These are phyloP conservation scores for Barnettozyma hawaiiensis DNA, from an alignment of 1,139 yeast species.

Conservation along the genomic window DNA sequence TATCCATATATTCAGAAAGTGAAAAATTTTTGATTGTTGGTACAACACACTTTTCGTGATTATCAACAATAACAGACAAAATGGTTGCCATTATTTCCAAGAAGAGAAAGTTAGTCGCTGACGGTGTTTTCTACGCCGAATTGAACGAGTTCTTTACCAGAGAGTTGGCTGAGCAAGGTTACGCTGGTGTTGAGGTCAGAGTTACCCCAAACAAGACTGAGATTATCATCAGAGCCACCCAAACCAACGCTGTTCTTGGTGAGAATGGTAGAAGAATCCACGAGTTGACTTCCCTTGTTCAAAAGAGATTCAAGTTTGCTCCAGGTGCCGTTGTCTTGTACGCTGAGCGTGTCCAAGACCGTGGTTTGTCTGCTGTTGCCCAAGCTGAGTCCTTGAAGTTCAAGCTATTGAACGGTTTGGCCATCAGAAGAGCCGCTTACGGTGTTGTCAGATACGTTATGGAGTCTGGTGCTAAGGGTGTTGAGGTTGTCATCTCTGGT, in stretches of 20 bases:
- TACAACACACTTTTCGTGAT: not conserved
- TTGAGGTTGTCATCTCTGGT: slow-evolving; percentile 98
- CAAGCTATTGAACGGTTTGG: slow-evolving; percentile 97
- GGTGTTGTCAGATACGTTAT: slow-evolving; percentile 99
- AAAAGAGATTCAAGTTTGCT: slow-evolving; percentile 97
- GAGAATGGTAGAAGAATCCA: slow-evolving; percentile 99
- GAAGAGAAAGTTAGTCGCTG: slow-evolving; percentile 94
- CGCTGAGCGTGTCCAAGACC: slow-evolving; percentile 99
- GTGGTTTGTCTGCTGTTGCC: slow-evolving; percentile 99
- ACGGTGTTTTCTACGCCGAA: slow-evolving; percentile 99
- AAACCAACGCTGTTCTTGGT: slow-evolving; percentile 98
- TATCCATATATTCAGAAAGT: too few relatives aligned
- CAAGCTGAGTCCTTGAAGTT: slow-evolving; percentile 99
- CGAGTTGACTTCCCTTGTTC: slow-evolving; percentile 95
- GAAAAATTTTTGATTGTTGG: slow-evolving; percentile 4
- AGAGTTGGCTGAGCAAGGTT: slow-evolving; percentile 99
- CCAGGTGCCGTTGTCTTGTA: slow-evolving; percentile 92
- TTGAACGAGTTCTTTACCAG: slow-evolving; percentile 99
- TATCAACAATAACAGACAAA: slow-evolving; percentile 23
- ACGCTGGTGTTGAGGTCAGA: slow-evolving; percentile 99
- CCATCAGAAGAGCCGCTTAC: slow-evolving; percentile 99
- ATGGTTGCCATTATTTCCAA: slow-evolving; percentile 70
- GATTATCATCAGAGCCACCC: slow-evolving; percentile 97
- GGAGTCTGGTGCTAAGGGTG: slow-evolving; percentile 99
- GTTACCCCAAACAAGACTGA: slow-evolving; percentile 98